Evolutionary conservation across 441 rosid genomes (phyloP).

Genomic region (Isatis lusitanica): DNA sequence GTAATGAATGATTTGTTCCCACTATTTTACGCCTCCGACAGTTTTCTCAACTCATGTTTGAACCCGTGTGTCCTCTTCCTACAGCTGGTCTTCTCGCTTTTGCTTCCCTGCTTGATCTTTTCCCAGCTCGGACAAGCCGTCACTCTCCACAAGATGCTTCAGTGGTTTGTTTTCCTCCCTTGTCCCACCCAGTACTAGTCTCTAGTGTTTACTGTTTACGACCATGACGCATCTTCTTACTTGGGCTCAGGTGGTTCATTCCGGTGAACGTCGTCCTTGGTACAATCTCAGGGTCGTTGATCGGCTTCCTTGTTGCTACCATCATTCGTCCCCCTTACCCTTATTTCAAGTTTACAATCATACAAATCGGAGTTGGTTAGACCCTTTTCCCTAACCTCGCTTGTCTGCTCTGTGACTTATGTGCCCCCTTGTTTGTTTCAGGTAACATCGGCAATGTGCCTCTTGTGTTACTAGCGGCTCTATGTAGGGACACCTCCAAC

Average conservation of each 20-base stretch:
- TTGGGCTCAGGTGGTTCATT: conserved; percentile 82
- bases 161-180: conserved; percentile 55
- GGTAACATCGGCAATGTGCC: conserved; percentile 99
- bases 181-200: background rate
- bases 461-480: conserved; percentile 87
- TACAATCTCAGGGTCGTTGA: conserved; percentile 70
- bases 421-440: conserved; percentile 38
- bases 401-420: background rate
- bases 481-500: conserved; percentile 77
- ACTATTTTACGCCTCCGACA: too few relatives aligned
- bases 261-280: conserved; percentile 79
- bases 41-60: too few relatives aligned
- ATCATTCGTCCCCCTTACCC: conserved; percentile 87
- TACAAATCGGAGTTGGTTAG: conserved; percentile 88
- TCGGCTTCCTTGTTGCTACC: conserved; percentile 64
- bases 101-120: conserved; percentile 97
- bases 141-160: conserved; percentile 73
- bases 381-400: background rate
- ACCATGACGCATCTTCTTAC: too few relatives aligned
- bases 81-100: conserved; percentile 91
- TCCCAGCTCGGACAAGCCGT: conserved; percentile 97
- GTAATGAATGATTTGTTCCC: conserved; percentile 30
- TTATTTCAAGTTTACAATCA: conserved; percentile 81
- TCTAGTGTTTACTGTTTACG: too few relatives aligned
- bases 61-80: too few relatives aligned